Evolutionary conservation across 225 moss, liverwort and hornwort genomes (phyloP).

Genomic region (Physcomitrium patens): DNA sequence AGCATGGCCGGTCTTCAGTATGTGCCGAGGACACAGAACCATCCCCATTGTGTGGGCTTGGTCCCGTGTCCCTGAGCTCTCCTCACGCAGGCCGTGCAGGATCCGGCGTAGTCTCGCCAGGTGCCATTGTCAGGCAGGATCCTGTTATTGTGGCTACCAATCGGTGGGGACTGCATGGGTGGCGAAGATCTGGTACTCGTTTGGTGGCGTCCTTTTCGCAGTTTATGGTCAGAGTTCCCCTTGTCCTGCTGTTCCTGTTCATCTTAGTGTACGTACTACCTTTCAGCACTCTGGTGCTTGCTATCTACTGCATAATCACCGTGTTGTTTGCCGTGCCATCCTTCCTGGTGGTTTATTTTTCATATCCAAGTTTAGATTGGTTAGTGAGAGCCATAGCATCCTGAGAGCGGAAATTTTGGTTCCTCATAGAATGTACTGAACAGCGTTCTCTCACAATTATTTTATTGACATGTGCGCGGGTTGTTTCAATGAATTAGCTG

Average conservation of each 20-base stretch:
- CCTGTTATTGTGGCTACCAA: slow-evolving; percentile 25
- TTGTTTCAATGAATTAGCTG: slow-evolving; percentile 14
- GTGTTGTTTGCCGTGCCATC: slow-evolving; percentile 75
- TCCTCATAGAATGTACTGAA: not conserved
- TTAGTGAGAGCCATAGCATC: slow-evolving; percentile 67
- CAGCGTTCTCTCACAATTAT: not conserved
- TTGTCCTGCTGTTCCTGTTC: slow-evolving; percentile 71
- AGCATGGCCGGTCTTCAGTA: slow-evolving; percentile 15
- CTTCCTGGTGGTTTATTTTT: slow-evolving; percentile 73
- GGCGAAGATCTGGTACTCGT: slow-evolving; percentile 45
- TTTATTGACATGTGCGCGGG: not conserved
- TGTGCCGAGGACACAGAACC: slow-evolving; percentile 19
- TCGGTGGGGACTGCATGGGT: slow-evolving; percentile 45
- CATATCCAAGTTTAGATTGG: slow-evolving; percentile 79
- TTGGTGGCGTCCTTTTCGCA: slow-evolving; percentile 46
- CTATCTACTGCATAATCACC: slow-evolving; percentile 59
- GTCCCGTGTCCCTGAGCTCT: slow-evolving; percentile 9
- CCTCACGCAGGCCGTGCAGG: slow-evolving; percentile 18
- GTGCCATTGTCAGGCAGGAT: slow-evolving; percentile 19
- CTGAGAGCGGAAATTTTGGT: slow-evolving; percentile 12
- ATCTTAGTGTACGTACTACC: slow-evolving; percentile 74
- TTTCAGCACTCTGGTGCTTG: slow-evolving; percentile 74
- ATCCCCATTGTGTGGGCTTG: slow-evolving; percentile 16
- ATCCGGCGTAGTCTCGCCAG: slow-evolving; percentile 17
- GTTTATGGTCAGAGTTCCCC: slow-evolving; percentile 65